A percentile compares a stretch with the other conserved stretches of the same genome.
Evolutionary conservation across 768 basidiomycete species (phyloP).

Genomic region (Cyathus striatus): DNA sequence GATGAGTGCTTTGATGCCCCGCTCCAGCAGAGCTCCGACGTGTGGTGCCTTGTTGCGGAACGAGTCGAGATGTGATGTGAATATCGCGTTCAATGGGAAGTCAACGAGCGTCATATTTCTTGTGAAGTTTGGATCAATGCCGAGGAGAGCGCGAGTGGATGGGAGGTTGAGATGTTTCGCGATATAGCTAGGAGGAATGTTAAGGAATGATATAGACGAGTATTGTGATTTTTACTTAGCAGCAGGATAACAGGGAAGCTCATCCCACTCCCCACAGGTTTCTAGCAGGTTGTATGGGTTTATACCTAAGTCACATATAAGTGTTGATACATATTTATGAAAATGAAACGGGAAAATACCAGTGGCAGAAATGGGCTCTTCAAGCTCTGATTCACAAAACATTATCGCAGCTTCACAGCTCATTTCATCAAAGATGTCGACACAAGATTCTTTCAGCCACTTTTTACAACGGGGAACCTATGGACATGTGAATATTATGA

Average conservation of each 20-base stretch:
- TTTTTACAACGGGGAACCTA: constrained; percentile 63
- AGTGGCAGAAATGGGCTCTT: constrained; percentile 31
- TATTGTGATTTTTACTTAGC: constrained; percentile 20
- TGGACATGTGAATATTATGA: background rate
- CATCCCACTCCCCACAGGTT: constrained; percentile 40
- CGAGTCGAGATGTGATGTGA: constrained; percentile 37
- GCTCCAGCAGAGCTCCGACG: constrained; percentile 64
- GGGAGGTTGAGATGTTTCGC: constrained; percentile 56
- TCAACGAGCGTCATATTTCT: constrained; percentile 29
- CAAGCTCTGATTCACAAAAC: constrained; percentile 58
- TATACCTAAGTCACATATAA: constrained; percentile 19
- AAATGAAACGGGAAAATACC: constrained; percentile 20
- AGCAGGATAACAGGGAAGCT: constrained; percentile 58
- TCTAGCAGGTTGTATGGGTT: constrained; percentile 70
- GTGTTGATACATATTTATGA: too few species aligned
- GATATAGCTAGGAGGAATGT: constrained; percentile 41
- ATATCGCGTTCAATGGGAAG: constrained; percentile 39
- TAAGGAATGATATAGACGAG: background rate
- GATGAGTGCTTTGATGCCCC: constrained; percentile 62
- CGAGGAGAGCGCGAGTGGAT: constrained; percentile 48
- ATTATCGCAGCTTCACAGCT: constrained; percentile 55
- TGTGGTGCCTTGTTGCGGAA: constrained; percentile 46
- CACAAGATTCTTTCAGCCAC: constrained; percentile 49
- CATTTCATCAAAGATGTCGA: constrained; percentile 60
- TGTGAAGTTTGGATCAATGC: constrained; percentile 47